phyloP scores from a whole-genome alignment of 176 grass and related monocot species.

The Rhynchospora tenuis region DNA sequence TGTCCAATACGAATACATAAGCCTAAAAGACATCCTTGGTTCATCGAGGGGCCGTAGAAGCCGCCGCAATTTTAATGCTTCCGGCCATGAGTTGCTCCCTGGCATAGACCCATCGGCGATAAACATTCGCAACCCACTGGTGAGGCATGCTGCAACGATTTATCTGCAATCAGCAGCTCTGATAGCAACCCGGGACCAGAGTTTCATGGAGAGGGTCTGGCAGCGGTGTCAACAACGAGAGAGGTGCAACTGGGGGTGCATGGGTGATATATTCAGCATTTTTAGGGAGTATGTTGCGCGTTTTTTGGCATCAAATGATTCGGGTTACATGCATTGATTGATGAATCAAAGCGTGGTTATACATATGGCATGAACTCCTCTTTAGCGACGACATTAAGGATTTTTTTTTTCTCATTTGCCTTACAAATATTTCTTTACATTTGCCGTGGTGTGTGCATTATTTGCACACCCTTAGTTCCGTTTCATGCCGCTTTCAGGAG shows the following conservation, averaged over 20 bases:
- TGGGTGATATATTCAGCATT: constrained; percentile 3
- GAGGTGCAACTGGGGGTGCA: not conserved
- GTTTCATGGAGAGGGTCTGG: constrained; percentile 44
- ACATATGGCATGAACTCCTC: not conserved
- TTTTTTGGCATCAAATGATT: not conserved
- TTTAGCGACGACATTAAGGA: not conserved
- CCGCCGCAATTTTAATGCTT: constrained; percentile 20
- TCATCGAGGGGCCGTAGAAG: not conserved
- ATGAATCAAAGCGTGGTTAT: not conserved
- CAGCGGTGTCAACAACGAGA: constrained; percentile 6
- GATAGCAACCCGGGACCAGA: constrained; percentile 21
- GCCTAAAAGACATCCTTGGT: constrained; percentile 69
- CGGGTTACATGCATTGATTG: not conserved
- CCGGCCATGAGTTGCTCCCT: constrained; percentile 19
- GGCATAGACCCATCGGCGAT: constrained; percentile 51
- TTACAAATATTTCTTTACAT: not conserved
- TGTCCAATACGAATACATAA: constrained; percentile 50
- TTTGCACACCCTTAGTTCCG: not conserved
- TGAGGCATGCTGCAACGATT: constrained; percentile 76
- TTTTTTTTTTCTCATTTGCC: not conserved
- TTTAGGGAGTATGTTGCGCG: not conserved
- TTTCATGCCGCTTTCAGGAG: not conserved
- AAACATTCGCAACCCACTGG: constrained; percentile 57
- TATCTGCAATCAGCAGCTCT: constrained; percentile 71
- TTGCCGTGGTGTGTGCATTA: not conserved